Percentiles rank a stretch among this genome's conserved stretches.
Conservation (phyloP, 2,329 filamentous ascomycete species). For the Kalmusia sp. region DNA sequence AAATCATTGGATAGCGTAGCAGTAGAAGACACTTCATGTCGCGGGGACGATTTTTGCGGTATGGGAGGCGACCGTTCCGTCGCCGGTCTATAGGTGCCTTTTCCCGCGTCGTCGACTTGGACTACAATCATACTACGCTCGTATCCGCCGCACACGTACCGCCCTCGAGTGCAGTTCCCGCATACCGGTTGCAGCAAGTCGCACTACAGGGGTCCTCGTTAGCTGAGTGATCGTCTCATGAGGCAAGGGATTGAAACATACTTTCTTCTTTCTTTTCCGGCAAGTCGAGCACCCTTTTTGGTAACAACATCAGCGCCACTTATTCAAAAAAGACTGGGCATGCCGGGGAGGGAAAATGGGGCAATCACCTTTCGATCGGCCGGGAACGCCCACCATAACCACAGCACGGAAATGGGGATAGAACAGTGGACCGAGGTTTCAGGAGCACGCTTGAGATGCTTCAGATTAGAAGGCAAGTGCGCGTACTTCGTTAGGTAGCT, state of each 20-base stretch:
- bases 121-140: constrained; percentile 20
- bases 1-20: constrained; percentile 12
- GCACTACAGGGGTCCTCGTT: constrained; percentile 10
- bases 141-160: constrained; percentile 18
- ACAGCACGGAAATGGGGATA: not conserved
- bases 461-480: too few relatives aligned
- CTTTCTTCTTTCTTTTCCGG: constrained; percentile 21
- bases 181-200: constrained; percentile 19
- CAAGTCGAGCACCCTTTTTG: constrained; percentile 17
- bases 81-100: constrained; percentile 15
- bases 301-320: not conserved
- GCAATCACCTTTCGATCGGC: constrained; percentile 20
- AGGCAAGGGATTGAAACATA: not conserved
- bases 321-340: too few relatives aligned
- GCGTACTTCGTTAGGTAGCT: too few relatives aligned
- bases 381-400: constrained; percentile 21
- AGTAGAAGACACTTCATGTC: not conserved
- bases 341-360: not conserved
- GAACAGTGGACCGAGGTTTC: too few relatives aligned
- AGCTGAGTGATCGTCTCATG: not conserved
- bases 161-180: constrained; percentile 16
- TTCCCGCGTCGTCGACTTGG: constrained; percentile 12
- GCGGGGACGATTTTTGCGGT: too few relatives aligned
- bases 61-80: not conserved
- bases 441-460: too few relatives aligned